Base-by-base conservation (phyloP, 441 rosid genomes). In the Erodium moschatum region DNA sequence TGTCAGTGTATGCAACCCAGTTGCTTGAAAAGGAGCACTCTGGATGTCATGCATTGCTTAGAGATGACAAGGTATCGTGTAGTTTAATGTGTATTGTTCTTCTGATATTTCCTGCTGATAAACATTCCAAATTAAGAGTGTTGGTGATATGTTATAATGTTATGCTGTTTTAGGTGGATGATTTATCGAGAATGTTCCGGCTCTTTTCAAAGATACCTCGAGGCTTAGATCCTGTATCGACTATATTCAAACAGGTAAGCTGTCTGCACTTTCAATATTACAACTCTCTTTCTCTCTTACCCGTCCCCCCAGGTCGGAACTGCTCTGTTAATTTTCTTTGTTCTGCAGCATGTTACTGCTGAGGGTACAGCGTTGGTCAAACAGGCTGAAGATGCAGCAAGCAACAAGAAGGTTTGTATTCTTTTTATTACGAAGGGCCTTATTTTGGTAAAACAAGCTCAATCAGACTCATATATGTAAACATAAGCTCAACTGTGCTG, bases 151-250 rank as follows among this genome's bases (percentile, higher is more conserved):
- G 2, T 21, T 21, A 60, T 60, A 2, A 60, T 20, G 31, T 66
- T 69, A 10, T 73, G 4, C 58, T 48, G 11, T 73, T 42, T 24
- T 72, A 93, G 98, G 89, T 86, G 70, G 97, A 89, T 42, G 97
- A 95, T 77, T 95, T 91, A 69, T 91, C 97, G 67, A 85, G 97
- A 83, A 90, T 91, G 94, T 90, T 86, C 80, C 84, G 95, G 83
- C 99, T 91, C 68, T 94, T 84, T 69, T 85, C 85, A 63, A 87
- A 87, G 74, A 85, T 88, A 72, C 73, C 83, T 6, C 70, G 67
- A 70, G 97, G 97, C 68, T 74, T 95, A 85, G 97, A 88, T 38
- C 96, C 91, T 35, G 85, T 90, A 73, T 89, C 97, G 54, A 72
- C 74, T 75, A 78, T 85, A 69, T 91, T 91, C 77, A 91, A 95